phyloP scores from a whole-genome alignment of 495 filamentous ascomycete genomes.

The Penicillium bovifimosum region DNA sequence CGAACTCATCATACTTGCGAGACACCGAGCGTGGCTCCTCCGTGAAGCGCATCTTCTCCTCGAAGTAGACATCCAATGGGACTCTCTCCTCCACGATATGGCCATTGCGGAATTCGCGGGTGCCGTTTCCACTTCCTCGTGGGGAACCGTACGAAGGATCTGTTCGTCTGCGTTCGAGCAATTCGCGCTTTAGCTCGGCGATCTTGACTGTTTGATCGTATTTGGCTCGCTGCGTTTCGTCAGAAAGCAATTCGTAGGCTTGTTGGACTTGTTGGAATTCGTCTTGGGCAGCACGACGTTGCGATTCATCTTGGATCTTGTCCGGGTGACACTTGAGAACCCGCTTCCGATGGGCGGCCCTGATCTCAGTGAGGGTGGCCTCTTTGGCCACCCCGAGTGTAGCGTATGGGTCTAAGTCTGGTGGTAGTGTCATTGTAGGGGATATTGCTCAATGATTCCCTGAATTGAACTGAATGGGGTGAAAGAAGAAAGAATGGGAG shows the following conservation, averaged over 20 bases:
- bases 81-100: slow-evolving; percentile 43
- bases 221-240: slow-evolving; percentile 61
- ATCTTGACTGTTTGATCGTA: slow-evolving; percentile 75
- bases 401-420: slow-evolving; percentile 79
- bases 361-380: slow-evolving; percentile 68
- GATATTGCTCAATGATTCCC: background rate
- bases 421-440: slow-evolving; percentile 51
- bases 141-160: slow-evolving; percentile 19
- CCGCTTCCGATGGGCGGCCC: slow-evolving; percentile 81
- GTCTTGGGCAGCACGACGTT: slow-evolving; percentile 62
- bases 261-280: slow-evolving; percentile 92
- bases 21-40: slow-evolving; percentile 36
- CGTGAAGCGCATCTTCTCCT: slow-evolving; percentile 33
- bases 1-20: slow-evolving; percentile 41
- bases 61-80: slow-evolving; percentile 36
- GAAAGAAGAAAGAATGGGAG: slow-evolving; percentile 17
- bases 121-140: slow-evolving; percentile 19
- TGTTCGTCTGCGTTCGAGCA: slow-evolving; percentile 36
- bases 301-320: slow-evolving; percentile 76
- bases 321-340: slow-evolving; percentile 93
- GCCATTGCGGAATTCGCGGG: slow-evolving; percentile 43
- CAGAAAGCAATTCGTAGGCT: slow-evolving; percentile 85
- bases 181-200: slow-evolving; percentile 51
- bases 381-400: slow-evolving; percentile 71
- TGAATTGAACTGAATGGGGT: slow-evolving; percentile 10